These are phyloP conservation scores for Paecilomyces fulvus DNA, from an alignment of 2,329 filamentous ascomycete genomes.

Conservation along the genomic window DNA sequence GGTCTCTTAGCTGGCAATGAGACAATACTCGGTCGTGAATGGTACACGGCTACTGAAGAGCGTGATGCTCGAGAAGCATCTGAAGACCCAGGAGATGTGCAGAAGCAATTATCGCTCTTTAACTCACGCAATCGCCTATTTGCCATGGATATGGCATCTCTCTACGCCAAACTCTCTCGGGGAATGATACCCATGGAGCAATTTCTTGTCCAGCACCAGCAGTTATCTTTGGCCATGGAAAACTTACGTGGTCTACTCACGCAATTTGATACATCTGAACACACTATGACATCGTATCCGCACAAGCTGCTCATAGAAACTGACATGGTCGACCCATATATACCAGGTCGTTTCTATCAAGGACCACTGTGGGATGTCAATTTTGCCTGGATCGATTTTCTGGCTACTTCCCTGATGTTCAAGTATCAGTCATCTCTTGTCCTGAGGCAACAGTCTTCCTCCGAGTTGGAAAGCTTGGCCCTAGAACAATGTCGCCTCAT, in stretches of 20 bases:
- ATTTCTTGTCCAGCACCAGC: constrained; percentile 55
- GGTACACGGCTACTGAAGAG: constrained; percentile 60
- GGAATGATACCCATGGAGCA: constrained; percentile 56
- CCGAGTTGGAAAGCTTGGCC: constrained; percentile 54
- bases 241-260: constrained; percentile 47
- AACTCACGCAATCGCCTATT: constrained; percentile 62
- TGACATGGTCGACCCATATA: constrained; percentile 67
- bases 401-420: constrained; percentile 72
- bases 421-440: constrained; percentile 60
- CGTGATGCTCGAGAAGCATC: constrained; percentile 54
- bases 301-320: constrained; percentile 47
- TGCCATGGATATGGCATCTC: constrained; percentile 68
- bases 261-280: constrained; percentile 52
- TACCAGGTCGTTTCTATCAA: constrained; percentile 60
- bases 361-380: constrained; percentile 67
- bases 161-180: constrained; percentile 62
- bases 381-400: constrained; percentile 65
- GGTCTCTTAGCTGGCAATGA: constrained; percentile 74
- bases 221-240: constrained; percentile 39
- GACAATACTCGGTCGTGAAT: constrained; percentile 64
- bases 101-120: constrained; percentile 59
- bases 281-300: constrained; percentile 57
- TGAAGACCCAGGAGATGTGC: constrained; percentile 53
- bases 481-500: constrained; percentile 68
- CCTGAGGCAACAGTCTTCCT: constrained; percentile 41